Evolutionary conservation across 2,329 filamentous ascomycete genomes (phyloP), one percentile per base, ranked within the genome.

Genomic region (Thermoascus crustaceus): DNA sequence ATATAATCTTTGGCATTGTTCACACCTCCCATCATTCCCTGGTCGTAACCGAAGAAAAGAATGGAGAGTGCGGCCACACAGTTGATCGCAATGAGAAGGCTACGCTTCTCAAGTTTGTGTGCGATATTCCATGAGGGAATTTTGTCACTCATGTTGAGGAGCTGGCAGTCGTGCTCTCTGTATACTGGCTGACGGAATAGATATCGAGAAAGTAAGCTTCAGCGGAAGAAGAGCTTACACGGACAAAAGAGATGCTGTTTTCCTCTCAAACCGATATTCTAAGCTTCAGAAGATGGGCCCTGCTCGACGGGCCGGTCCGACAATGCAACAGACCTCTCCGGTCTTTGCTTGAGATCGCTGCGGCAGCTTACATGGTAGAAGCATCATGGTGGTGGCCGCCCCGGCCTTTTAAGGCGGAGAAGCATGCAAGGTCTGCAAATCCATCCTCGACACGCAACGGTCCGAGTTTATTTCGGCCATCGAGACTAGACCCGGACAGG

Each of bases 1-100:
- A 78, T 73, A 49, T 83, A 84, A 52, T 81, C 60, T 32, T 71
- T 70, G 24, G 76, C 68, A 30, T 74, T 78, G 57, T 83, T 82
- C 8, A 83, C 78, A 37, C 79, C 79, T 11, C 73, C 73, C 68
- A 72, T 71, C 60, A 72, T 65, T 20, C 65, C 63, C 40, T 68
- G 64, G 32, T 68, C 76, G 71, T 79, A 67, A 33, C 66, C 78
- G 46, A 81, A 81, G 65, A 82, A 81, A 55, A 82, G 77, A 43
- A 81, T 82, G 9, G 76, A 80, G 9, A 82, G 55, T 2, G 68
- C 77, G 1, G 78, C 78, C 9, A 82, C 63, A 31, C 68, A 70
- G 53, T 81, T 81, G 56, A 82, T 73, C 23, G 72, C 71, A 38
- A 77, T 66, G 37, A 80, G 68, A 40, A 80, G 66, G 26, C 58